Evolutionary conservation across 192 early-diverging fungal species (phyloP).

Genomic region (Coemansia reversa): DNA sequence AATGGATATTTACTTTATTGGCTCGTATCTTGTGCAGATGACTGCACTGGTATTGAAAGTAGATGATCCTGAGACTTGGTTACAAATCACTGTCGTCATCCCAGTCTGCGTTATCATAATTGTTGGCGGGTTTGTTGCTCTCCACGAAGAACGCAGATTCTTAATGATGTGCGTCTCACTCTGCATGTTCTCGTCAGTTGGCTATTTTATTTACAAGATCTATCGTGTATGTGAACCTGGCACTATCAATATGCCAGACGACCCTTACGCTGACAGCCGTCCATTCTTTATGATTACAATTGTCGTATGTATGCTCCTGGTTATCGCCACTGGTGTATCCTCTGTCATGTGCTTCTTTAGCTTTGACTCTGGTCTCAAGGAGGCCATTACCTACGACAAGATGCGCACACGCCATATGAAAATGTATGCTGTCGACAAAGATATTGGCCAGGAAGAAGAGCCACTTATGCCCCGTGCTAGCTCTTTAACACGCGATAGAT

Average conservation of each 20-base stretch:
- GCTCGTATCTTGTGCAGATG: slow-evolving; percentile 54
- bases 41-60: slow-evolving; percentile 58
- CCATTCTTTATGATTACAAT: slow-evolving; percentile 53
- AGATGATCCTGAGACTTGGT: slow-evolving; percentile 39
- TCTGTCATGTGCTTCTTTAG: slow-evolving; percentile 36
- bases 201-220: slow-evolving; percentile 55
- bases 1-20: slow-evolving; percentile 50
- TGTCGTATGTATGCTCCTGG: slow-evolving; percentile 35
- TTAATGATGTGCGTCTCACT: slow-evolving; percentile 26
- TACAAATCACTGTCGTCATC: slow-evolving; percentile 50
- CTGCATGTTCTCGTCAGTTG: slow-evolving; percentile 26
- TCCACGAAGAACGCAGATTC: slow-evolving; percentile 33
- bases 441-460: slow-evolving; percentile 8
- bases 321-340: slow-evolving; percentile 26
- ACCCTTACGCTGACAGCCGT: slow-evolving; percentile 42
- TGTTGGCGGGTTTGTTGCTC: slow-evolving; percentile 27
- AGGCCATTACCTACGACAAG: slow-evolving; percentile 46
- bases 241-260: slow-evolving; percentile 33
- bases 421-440: slow-evolving; percentile 21
- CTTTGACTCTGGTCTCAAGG: slow-evolving; percentile 51
- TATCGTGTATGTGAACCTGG: slow-evolving; percentile 30
- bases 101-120: slow-evolving; percentile 34
- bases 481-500: slow-evolving; percentile 23
- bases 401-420: slow-evolving; percentile 31
- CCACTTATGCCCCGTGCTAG: slow-evolving; percentile 11